Evolutionary conservation across 2,329 filamentous ascomycete genomes (phyloP), one percentile per base, ranked within the genome.

Genomic region (Exophiala calicioides): DNA sequence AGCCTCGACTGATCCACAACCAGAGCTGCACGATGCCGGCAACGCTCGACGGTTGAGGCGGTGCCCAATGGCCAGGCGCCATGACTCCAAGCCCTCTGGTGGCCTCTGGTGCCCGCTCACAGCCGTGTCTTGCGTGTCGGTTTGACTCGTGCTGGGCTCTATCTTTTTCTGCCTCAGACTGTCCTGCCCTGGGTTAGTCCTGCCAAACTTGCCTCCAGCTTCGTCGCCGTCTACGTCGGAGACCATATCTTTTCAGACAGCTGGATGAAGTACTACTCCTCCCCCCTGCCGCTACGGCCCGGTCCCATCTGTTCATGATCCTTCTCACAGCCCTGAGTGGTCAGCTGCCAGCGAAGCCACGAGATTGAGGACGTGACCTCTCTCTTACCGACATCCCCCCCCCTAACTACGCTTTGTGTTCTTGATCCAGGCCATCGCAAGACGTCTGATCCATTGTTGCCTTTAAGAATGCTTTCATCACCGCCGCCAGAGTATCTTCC

Each of bases 261-360:
- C 5, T 57, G 62, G 5, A 68, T 44, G 2, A 70, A 42, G 31
- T 65, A 37, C 12, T 69, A 68, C 60, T 78, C 50, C 45, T 47
- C 30, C 31, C 32, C 35, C 27, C 44, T 47, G 48, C 36, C 50
- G 56, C 54, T 52, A 50, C 56, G 56, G 56, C 41, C 56, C 56
- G 56, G 37, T 42, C 49, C 47, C 50, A 50, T 44, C 45, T 48
- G 29, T 26, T 47, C 19, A 47, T 18, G 16, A 43, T 24, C 35
- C 20, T 26, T 40, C 38, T 30, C 44, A 41, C 8, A 18, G 19
- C 32, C 26, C 24, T 56, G 53, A 56, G 26, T 56, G 53, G 53
- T 53, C 37, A 39, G 23, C 29, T 37, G 44, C 12, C 23, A 32
- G 4, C n/a, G 42, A 52, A 55, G 52, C 52, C 42, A 55, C 48